These are phyloP conservation scores for Zizania latifolia DNA, from an alignment of 176 grass and related monocot species.

Conservation along the genomic window DNA sequence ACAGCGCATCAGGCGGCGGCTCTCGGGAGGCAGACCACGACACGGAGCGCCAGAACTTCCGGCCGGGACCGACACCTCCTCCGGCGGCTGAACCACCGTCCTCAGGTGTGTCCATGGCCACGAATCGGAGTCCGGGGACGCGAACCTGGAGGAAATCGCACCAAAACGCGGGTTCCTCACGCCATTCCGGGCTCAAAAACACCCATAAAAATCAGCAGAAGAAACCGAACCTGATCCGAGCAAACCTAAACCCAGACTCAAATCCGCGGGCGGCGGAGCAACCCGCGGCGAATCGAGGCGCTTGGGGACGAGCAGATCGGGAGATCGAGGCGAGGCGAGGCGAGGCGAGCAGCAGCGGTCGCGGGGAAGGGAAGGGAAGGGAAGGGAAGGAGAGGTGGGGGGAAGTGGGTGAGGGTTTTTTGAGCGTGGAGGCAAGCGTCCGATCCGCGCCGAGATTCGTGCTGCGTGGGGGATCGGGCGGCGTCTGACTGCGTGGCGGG, in stretches of 20 bases:
- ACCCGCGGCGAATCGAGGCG: constrained; percentile 16
- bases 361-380: not conserved
- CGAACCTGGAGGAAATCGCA: not conserved
- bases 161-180: not conserved
- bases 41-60: constrained; percentile 80
- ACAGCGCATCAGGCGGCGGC: constrained; percentile 16
- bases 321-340: constrained; percentile 30
- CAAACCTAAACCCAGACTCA: fast-evolving
- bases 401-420: constrained; percentile 49
- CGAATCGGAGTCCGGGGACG: not conserved
- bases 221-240: constrained; percentile 26
- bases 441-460: constrained; percentile 7
- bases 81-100: constrained; percentile 27
- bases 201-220: not conserved
- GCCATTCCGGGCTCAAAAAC: constrained; percentile 7
- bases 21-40: constrained; percentile 80
- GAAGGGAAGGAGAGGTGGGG: not conserved
- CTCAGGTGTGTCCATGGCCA: constrained; percentile 50
- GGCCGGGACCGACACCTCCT: constrained; percentile 18
- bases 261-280: not conserved
- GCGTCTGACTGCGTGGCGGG: not conserved
- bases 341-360: constrained; percentile 2
- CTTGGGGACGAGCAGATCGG: constrained; percentile 35
- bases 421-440: constrained; percentile 18
- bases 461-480: not conserved